Base-by-base conservation (phyloP, 1,284 basidiomycete species). In the Megacollybia platyphylla region DNA sequence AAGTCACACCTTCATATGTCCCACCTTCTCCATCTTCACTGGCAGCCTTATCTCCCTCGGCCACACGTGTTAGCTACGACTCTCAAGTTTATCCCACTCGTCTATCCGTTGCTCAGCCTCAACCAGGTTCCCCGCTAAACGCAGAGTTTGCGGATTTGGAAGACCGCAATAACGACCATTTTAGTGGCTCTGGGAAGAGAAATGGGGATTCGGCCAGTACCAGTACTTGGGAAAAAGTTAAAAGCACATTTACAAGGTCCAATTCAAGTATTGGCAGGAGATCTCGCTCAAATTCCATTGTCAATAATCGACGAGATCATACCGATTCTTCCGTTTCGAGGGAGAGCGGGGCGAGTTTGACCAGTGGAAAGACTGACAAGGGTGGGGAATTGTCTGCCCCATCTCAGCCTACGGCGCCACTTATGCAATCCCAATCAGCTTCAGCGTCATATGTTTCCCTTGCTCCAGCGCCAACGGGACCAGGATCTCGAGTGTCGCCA, bases 271-370 rank as follows among this genome's bases (percentile, higher is more conserved):
- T 60, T 43, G 84, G 84, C 5, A 71, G 83, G 48, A 74, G 85
- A 38, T 87, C 84, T 41, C 74, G 84, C 30, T 77, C 81, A 34
- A 86, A 34, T 6, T 34, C 31, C 11, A 34, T 15, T 34, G 31
- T 34, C 20, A 24, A 24, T 24, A 24, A 24, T 40, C 62, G 71
- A 48, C 68, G 74, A 34, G 75, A 78, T 54, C 68, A 79, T 47
- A 78, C 76, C 2, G 79, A 83, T 51, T 82, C 81, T 18, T 75
- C 76, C 52, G 61, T 78, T 47, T 85, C 79, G 54, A 68, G 81
- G 31, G 84, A 87, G 60, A 87, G 84, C 52, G 79, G 78, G 10
- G 73, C 68, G 18, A 85, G 82, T 53, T 57, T 82, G 31, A 72
- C 68, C 5, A 75, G 76, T 50, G 63, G 68, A 3, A 78, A 73